Percentiles rank a stretch among this genome's conserved stretches.
Conservation (phyloP, 2,329 filamentous ascomycete species). For the Paracoccidioides lutzii region DNA sequence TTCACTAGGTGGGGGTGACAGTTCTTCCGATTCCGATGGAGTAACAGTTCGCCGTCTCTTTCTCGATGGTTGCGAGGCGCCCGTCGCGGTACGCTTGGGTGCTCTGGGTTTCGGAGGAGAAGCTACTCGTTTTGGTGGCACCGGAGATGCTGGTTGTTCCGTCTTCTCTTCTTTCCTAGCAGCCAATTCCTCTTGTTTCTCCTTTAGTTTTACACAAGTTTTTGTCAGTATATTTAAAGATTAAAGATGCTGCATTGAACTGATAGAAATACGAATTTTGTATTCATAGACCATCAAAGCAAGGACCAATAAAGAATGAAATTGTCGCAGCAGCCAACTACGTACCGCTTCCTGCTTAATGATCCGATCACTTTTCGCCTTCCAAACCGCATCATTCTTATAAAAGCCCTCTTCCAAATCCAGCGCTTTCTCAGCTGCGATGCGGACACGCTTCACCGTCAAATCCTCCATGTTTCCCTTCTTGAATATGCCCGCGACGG, state of each 20-base stretch:
- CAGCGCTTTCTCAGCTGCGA: conserved; percentile 39
- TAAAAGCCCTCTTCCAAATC: conserved; percentile 43
- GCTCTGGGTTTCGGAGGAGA: conserved; percentile 11
- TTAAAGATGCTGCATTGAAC: neutral
- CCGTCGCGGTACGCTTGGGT: conserved; percentile 19
- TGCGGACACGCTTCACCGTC: conserved; percentile 45
- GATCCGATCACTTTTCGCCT: conserved; percentile 39
- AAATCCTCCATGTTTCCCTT: conserved; percentile 37
- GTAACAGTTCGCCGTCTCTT: conserved; percentile 25
- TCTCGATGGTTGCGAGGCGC: conserved; percentile 14
- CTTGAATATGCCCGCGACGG: conserved; percentile 25
- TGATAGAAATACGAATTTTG: neutral
- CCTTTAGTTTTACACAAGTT: conserved; percentile 14
- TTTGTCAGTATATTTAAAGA: neutral
- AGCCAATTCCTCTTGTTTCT: conserved; percentile 19
- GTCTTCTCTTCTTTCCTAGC: conserved; percentile 5
- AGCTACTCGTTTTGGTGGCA: neutral
- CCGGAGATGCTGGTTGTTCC: conserved; percentile 1
- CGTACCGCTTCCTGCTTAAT: conserved; percentile 41
- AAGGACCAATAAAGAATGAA: neutral
- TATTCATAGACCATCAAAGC: neutral
- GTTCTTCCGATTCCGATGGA: conserved; percentile 14
- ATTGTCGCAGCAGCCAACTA: neutral
- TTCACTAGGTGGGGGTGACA: conserved; percentile 7
- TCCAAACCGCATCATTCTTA: conserved; percentile 43